Conservation (phyloP, 176 grass and related monocot species). For the Phyllostachys edulis region DNA sequence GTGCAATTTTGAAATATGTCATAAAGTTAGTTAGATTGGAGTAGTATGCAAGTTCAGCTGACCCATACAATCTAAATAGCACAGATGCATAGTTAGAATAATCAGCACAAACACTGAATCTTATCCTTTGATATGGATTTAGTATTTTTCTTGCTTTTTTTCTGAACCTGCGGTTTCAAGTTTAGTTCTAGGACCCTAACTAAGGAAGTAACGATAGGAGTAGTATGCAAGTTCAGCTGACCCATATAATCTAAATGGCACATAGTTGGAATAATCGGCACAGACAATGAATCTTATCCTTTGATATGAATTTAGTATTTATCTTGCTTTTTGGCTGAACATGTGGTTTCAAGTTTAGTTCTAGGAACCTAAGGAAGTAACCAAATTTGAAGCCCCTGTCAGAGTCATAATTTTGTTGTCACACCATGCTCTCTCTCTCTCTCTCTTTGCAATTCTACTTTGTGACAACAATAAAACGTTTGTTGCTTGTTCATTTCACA, state of each 20-base stretch:
- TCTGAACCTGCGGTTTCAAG: slow-evolving; percentile 11
- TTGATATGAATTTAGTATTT: slow-evolving; percentile 6
- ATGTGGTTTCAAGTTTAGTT: not conserved
- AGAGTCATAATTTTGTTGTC: slow-evolving; percentile 2
- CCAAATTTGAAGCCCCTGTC: not conserved
- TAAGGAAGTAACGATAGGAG: not conserved
- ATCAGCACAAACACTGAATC: not conserved
- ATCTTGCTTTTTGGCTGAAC: slow-evolving; percentile 24
- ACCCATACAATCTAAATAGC: not conserved
- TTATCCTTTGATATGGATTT: not conserved
- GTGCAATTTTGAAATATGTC: not conserved
- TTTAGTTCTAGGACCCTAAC: not conserved
- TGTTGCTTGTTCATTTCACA: slow-evolving; percentile 36
- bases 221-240: slow-evolving; percentile 2
- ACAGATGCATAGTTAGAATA: not conserved
- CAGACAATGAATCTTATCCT: not conserved
- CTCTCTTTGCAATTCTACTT: not conserved
- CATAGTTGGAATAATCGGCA: not conserved
- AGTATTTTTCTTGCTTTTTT: slow-evolving; percentile 14
- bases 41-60: slow-evolving; percentile 1
- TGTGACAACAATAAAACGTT: not conserved
- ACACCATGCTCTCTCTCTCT: not conserved
- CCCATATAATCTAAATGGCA: not conserved
- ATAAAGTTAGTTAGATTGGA: not conserved
- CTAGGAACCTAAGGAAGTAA: not conserved